phyloP scores from a whole-genome alignment of 2,329 filamentous ascomycete species.

The Orbilia brochopaga region DNA sequence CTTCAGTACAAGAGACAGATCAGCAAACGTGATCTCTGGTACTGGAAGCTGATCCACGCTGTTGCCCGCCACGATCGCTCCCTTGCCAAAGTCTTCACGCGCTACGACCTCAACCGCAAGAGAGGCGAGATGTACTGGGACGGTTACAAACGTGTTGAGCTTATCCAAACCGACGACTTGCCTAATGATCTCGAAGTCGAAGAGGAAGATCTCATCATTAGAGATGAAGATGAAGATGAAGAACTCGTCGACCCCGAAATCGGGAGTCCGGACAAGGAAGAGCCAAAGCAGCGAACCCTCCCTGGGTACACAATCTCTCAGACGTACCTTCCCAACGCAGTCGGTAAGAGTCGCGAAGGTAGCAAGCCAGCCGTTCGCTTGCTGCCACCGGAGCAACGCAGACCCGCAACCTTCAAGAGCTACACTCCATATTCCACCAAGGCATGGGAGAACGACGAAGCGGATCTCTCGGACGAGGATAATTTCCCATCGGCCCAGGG shows the following conservation, averaged over 20 bases:
- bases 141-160: conserved; percentile 21
- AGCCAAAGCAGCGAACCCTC: not conserved
- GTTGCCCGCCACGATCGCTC: conserved; percentile 25
- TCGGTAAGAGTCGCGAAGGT: conserved; percentile 3
- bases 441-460: conserved; percentile 24
- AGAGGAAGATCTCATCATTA: conserved; percentile 20
- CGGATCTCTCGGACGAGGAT: conserved; percentile 40
- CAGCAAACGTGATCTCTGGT: conserved; percentile 39
- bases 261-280: not conserved
- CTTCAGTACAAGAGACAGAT: conserved; percentile 24
- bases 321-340: conserved; percentile 22
- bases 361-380: not conserved
- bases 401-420: not conserved
- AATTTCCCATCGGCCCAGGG: conserved; percentile 34
- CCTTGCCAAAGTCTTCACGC: conserved; percentile 32
- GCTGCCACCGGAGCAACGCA: conserved; percentile 3
- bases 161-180: conserved; percentile 24
- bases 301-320: conserved; percentile 21
- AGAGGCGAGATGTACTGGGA: conserved; percentile 33
- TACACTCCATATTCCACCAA: conserved; percentile 6
- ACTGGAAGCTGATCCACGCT: conserved; percentile 40
- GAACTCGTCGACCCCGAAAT: not conserved
- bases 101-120: conserved; percentile 43
- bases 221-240: not conserved
- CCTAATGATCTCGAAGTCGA: conserved; percentile 11